These are phyloP conservation scores for Xylariales sp. DNA, from an alignment of 2,329 filamentous ascomycete genomes.

Conservation along the genomic window DNA sequence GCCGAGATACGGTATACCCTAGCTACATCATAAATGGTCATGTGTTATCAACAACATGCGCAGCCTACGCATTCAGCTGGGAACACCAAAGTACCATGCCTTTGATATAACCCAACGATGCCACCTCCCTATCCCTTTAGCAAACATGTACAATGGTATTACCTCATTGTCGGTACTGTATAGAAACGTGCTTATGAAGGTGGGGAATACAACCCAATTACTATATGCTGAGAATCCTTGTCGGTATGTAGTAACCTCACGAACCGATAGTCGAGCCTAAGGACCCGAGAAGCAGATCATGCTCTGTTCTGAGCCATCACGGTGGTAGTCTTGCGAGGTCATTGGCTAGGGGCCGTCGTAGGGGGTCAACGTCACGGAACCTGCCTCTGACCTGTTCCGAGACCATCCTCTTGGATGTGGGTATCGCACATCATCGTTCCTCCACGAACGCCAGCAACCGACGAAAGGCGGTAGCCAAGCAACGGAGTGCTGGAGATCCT, in stretches of 20 bases:
- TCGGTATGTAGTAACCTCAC: conserved; percentile 36
- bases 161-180: conserved; percentile 30
- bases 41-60: conserved; percentile 49
- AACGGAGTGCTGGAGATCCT: conserved; percentile 31
- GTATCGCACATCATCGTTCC: conserved; percentile 35
- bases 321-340: conserved; percentile 37
- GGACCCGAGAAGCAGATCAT: conserved; percentile 42
- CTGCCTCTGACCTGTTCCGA: conserved; percentile 43
- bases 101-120: conserved; percentile 43
- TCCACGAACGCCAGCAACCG: conserved; percentile 11
- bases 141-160: conserved; percentile 18
- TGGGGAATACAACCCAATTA: conserved; percentile 33
- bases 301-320: conserved; percentile 51
- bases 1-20: conserved; percentile 38
- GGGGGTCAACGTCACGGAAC: conserved; percentile 44
- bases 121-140: conserved; percentile 37
- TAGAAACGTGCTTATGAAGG: conserved; percentile 22
- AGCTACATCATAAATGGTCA: conserved; percentile 46
- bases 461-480: conserved; percentile 18
- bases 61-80: conserved; percentile 40
- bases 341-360: conserved; percentile 48
- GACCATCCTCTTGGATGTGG: conserved; percentile 30
- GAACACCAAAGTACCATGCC: conserved; percentile 43
- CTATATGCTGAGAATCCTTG: conserved; percentile 36
- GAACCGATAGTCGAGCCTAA: conserved; percentile 31